Base-by-base conservation (phyloP, 129 eudicot genomes). In the Chrysanthemum lavandulifolium region DNA sequence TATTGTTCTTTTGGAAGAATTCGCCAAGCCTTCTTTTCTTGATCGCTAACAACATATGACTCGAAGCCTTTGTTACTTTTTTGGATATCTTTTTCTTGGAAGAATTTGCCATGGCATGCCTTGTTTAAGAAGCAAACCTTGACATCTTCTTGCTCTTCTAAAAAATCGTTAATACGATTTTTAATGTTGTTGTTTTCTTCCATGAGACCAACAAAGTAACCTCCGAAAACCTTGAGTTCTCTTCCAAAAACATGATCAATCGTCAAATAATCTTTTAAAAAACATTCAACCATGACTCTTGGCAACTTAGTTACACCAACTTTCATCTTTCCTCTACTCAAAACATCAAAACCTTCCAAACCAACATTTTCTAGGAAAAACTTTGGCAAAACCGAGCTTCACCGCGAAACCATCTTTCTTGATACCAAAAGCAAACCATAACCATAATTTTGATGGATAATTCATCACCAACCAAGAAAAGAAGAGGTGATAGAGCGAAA, bases 361-460 rank as follows among this genome's bases (percentile, higher is more conserved):
- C 96, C 88, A 63, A 89, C 92, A 81, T 89, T 85, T 56, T 89
- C 92, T 47, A 89, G 50, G 19, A 89, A 86, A 19, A 80, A 84
- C 82, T 89, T 89, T 0, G 88, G 92, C 72, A 89, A 69, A 80
- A 89, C 86, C 58, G 85, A 85, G 29, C 79, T 82, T 40, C 96
- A n/a, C 90, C 0, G 69, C 85, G 74, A 76, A 89, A 10, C 82
- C 59, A 1, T 80, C 78, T 14, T 82, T 80, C 71, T 86, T 89
- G 13, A 86, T 51, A 33, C 96, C 96, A 11, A 89, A 86, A 89
- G 27, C 82, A 80, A 43, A 89, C 76, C 85, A 82, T 82, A 9
- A 85, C 88, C 89, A 85, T 84, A 51, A 80, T 67, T 27, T 85
- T 82, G 6, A 88, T 19, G 0, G 79, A 76, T 0, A 75, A 6